Evolutionary conservation across 2,329 filamentous ascomycete species (phyloP).

Genomic region (Curvularia lunata): DNA sequence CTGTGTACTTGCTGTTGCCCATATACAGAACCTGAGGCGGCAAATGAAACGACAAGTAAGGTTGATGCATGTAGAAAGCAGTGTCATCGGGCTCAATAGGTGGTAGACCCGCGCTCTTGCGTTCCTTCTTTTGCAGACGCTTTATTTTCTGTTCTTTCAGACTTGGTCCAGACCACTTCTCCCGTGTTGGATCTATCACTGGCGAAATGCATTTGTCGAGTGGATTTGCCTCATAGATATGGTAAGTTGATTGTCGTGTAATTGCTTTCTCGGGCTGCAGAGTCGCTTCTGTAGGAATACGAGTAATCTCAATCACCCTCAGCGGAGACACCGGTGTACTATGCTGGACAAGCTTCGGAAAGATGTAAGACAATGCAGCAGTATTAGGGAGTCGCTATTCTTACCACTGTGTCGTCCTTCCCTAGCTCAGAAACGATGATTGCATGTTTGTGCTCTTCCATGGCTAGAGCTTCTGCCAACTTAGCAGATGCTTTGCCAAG

Average conservation of each 20-base stretch:
- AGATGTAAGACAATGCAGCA: not conserved
- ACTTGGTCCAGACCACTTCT: slow-evolving; percentile 16
- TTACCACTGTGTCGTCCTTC: not conserved
- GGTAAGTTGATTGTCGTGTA: not conserved
- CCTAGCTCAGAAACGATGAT: not conserved
- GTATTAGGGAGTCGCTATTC: not conserved
- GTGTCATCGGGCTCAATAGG: slow-evolving; percentile 9
- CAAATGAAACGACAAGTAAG: slow-evolving; percentile 38
- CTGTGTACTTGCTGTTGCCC: slow-evolving; percentile 21
- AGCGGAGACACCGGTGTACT: not conserved
- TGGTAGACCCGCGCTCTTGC: slow-evolving; percentile 13
- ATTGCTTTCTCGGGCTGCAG: not conserved
- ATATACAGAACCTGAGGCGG: slow-evolving; percentile 39
- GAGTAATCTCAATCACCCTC: not conserved
- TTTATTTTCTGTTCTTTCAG: slow-evolving; percentile 12
- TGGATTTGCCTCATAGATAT: slow-evolving; percentile 2
- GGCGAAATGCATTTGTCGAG: slow-evolving; percentile 5
- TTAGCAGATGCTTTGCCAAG: not conserved
- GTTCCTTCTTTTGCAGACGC: slow-evolving; percentile 15
- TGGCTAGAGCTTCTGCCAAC: not conserved
- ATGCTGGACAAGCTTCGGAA: not conserved
- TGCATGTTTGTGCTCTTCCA: not conserved
- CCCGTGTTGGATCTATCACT: not conserved
- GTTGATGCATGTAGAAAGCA: slow-evolving; percentile 40
- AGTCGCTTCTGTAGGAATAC: not conserved